These are phyloP conservation scores for Podosphaera fusca DNA, from an alignment of 2,329 filamentous ascomycete genomes.

Conservation along the genomic window DNA sequence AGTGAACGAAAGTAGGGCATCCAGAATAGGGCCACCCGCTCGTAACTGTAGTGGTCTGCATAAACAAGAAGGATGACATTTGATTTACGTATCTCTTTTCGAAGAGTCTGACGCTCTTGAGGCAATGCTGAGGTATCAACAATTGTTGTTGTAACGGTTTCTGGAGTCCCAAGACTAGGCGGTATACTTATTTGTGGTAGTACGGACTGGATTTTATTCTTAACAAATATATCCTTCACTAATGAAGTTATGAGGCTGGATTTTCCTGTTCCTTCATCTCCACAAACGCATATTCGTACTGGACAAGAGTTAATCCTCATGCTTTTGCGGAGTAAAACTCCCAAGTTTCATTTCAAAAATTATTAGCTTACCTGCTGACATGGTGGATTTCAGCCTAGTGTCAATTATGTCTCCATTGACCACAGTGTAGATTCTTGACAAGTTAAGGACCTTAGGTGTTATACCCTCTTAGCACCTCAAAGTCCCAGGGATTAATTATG, in stretches of 20 bases:
- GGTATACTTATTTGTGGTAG: constrained; percentile 90
- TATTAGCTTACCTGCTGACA: constrained; percentile 13
- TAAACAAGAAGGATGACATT: constrained; percentile 96
- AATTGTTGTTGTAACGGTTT: constrained; percentile 92
- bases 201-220: constrained; percentile 82
- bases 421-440: neutral
- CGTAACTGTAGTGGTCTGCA: constrained; percentile 97
- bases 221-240: constrained; percentile 92
- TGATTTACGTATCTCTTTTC: constrained; percentile 86
- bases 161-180: constrained; percentile 74
- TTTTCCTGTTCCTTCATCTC: constrained; percentile 89
- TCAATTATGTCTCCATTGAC: constrained; percentile 12
- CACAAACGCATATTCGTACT: constrained; percentile 88
- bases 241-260: constrained; percentile 83
- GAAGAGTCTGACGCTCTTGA: constrained; percentile 71
- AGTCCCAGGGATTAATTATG: neutral
- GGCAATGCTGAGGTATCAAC: constrained; percentile 92
- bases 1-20: constrained; percentile 93
- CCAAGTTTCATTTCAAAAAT: neutral
- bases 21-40: constrained; percentile 91
- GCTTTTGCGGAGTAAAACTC: neutral
- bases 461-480: neutral
- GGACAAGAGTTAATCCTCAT: constrained; percentile 3
- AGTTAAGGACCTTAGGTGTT: neutral
- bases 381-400: constrained; percentile 11